Conservation (phyloP, 305 asterid genomes). For the Fraxinus sp. region DNA sequence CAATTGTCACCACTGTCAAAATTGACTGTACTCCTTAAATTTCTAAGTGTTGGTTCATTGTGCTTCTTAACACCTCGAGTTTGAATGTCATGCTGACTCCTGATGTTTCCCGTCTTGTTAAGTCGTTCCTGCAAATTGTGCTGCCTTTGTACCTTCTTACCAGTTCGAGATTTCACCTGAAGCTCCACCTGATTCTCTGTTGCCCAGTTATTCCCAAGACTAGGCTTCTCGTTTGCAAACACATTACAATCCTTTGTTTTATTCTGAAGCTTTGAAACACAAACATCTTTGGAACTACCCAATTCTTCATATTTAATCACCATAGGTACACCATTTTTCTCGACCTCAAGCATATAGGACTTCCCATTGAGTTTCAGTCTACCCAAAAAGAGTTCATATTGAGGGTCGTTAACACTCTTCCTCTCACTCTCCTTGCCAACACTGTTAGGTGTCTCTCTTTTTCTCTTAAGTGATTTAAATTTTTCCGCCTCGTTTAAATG, state of each 20-base stretch:
- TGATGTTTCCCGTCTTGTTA: background rate
- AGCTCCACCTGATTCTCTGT: background rate
- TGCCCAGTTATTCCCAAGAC: background rate
- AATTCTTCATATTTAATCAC: constrained; percentile 23
- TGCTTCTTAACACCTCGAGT: constrained; percentile 8
- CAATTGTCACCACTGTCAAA: background rate
- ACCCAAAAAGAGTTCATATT: constrained; percentile 15
- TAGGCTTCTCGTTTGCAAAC: constrained; percentile 5
- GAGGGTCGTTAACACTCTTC: constrained; percentile 29
- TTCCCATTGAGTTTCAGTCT: constrained; percentile 20
- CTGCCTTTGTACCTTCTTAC: background rate
- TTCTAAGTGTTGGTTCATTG: background rate
- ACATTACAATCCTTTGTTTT: constrained; percentile 21
- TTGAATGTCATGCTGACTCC: background rate
- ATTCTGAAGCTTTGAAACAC: constrained; percentile 23
- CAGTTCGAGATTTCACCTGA: background rate
- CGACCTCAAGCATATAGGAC: constrained; percentile 20
- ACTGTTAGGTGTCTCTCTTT: background rate
- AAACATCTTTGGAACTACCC: constrained; percentile 12
- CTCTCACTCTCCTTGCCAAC: constrained; percentile 9
- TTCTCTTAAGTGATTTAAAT: background rate
- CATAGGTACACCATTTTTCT: constrained; percentile 1
- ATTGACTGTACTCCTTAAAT: background rate
- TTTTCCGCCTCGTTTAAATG: background rate
- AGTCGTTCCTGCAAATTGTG: background rate